Evolutionary conservation across 1,284 basidiomycete species (phyloP).

Genomic region (Testicularia cyperi): DNA sequence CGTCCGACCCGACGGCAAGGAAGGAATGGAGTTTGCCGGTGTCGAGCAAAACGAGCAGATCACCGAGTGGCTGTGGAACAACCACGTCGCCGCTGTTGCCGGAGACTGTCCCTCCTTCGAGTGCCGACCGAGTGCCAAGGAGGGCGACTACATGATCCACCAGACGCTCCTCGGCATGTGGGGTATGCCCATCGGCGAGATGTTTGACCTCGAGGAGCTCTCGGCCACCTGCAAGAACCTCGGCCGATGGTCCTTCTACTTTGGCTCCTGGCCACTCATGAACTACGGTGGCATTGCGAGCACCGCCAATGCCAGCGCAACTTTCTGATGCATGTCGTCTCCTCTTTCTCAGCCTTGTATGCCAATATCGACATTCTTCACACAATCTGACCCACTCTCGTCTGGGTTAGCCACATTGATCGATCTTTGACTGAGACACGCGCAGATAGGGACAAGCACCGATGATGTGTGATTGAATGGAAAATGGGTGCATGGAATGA

Average conservation of each 20-base stretch:
- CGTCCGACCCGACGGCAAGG: conserved; percentile 1
- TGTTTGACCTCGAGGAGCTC: conserved; percentile 62
- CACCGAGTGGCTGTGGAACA: conserved; percentile 66
- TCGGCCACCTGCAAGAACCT: conserved; percentile 53
- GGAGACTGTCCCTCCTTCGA: conserved; percentile 74
- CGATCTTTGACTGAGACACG: too few species aligned
- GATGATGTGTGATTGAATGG: too few species aligned
- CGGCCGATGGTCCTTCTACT: conserved; percentile 61
- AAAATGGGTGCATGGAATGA: too few species aligned
- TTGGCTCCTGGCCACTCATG: conserved; percentile 61
- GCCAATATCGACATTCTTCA: not conserved
- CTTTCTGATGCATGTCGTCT: conserved; percentile 18
- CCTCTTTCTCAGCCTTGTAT: too few species aligned
- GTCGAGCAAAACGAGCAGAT: conserved; percentile 53
- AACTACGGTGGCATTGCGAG: conserved; percentile 62
- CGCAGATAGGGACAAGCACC: too few species aligned
- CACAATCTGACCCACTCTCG: too few species aligned
- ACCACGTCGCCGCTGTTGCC: conserved; percentile 74
- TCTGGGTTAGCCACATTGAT: too few species aligned
- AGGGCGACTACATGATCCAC: conserved; percentile 31
- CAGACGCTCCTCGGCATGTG: conserved; percentile 47
- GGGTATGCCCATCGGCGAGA: conserved; percentile 61
- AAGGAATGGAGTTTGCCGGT: conserved; percentile 36
- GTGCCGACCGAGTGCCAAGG: conserved; percentile 65
- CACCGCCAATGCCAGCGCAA: conserved; percentile 61